Evolutionary conservation across 352 stramenopile species (phyloP).

Genomic region (Phytophthora ohioensis): DNA sequence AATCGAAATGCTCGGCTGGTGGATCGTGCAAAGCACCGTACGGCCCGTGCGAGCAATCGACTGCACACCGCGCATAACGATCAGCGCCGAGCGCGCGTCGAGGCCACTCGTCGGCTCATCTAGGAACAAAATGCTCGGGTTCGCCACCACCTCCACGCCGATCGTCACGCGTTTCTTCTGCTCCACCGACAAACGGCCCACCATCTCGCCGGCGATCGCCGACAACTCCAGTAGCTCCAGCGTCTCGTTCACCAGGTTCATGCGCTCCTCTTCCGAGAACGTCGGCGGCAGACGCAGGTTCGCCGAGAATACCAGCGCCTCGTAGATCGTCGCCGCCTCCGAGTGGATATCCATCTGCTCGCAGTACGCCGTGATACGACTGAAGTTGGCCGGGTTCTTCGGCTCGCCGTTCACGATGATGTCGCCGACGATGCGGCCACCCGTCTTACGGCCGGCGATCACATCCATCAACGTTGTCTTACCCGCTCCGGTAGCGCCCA

Average conservation of each 20-base stretch:
- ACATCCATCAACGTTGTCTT: conserved; percentile 77
- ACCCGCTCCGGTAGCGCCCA: conserved; percentile 71
- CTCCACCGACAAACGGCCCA: conserved; percentile 76
- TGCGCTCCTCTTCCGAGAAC: conserved; percentile 49
- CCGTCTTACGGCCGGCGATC: conserved; percentile 66
- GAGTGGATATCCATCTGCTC: conserved; percentile 92
- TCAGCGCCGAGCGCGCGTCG: conserved; percentile 86
- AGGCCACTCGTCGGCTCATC: conserved; percentile 93
- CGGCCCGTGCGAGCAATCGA: conserved; percentile 88
- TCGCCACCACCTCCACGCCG: conserved; percentile 92
- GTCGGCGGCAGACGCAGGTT: conserved; percentile 77
- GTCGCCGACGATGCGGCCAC: conserved; percentile 75
- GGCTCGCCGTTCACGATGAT: conserved; percentile 91
- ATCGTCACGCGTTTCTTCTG: conserved; percentile 95
- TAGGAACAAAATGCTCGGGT: conserved; percentile 95
- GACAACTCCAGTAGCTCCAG: conserved; percentile 71
- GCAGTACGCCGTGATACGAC: conserved; percentile 61
- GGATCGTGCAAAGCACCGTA: conserved; percentile 82
- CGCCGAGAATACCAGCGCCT: conserved; percentile 93
- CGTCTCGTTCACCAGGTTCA: conserved; percentile 62
- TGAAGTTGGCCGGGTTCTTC: conserved; percentile 86
- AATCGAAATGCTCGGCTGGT: conserved; percentile 82
- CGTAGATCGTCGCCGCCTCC: conserved; percentile 83
- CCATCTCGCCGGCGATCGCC: conserved; percentile 52
- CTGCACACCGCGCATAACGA: conserved; percentile 88